phyloP scores from a whole-genome alignment of 768 basidiomycete genomes.

The Mycena maculata region DNA sequence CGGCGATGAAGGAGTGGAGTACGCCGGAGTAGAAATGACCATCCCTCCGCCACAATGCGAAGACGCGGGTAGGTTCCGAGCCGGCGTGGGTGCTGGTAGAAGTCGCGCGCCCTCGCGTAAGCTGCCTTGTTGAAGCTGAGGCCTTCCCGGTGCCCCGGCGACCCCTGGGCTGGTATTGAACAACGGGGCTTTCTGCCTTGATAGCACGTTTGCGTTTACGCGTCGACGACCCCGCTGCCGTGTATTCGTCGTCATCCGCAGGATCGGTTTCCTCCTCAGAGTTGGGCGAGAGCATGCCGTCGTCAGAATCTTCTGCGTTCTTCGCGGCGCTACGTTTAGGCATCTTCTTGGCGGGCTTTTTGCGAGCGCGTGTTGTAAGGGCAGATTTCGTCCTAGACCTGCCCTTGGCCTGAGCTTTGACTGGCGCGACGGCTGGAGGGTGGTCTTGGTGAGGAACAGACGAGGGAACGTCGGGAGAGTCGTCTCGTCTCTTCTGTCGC shows the following conservation, averaged over 20 bases:
- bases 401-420: constrained; percentile 24
- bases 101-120: constrained; percentile 55
- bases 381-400: constrained; percentile 10
- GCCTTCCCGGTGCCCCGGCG: constrained; percentile 39
- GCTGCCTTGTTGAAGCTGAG: constrained; percentile 41
- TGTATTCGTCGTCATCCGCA: constrained; percentile 57
- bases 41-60: constrained; percentile 74
- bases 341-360: constrained; percentile 11
- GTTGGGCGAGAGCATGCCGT: constrained; percentile 28
- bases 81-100: constrained; percentile 29
- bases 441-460: constrained; percentile 69
- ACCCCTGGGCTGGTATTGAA: constrained; percentile 35
- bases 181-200: constrained; percentile 15
- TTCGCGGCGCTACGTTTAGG: constrained; percentile 6
- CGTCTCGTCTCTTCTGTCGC: constrained; percentile 39
- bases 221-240: constrained; percentile 43
- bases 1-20: constrained; percentile 51
- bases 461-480: constrained; percentile 58
- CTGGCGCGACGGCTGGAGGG: constrained; percentile 23
- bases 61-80: constrained; percentile 65
- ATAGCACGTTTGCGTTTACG: constrained; percentile 60
- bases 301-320: constrained; percentile 45
- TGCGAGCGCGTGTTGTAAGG: constrained; percentile 16
- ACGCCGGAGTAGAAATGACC: constrained; percentile 72
- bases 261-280: constrained; percentile 50